phyloP scores from a whole-genome alignment of 139 green algal genomes.

The Chlorella sp. region DNA sequence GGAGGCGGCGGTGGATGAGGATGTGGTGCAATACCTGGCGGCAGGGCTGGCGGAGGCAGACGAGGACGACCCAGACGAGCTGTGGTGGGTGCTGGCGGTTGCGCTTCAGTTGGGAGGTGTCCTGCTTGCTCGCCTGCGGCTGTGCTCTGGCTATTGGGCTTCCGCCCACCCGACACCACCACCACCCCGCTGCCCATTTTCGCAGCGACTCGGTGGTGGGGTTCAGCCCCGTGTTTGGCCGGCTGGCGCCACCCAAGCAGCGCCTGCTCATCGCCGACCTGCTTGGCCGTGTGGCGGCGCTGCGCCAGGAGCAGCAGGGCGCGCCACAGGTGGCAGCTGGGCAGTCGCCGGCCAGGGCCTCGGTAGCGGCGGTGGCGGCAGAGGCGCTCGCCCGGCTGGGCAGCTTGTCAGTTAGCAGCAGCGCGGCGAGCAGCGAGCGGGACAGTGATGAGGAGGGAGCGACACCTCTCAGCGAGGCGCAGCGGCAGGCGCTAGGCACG shows the following conservation, averaged over 20 bases:
- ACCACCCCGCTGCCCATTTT: too few species aligned
- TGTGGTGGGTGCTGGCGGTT: background rate
- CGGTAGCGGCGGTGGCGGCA: background rate
- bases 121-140: too few species aligned
- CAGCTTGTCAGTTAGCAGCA: background rate
- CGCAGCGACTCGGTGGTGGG: background rate
- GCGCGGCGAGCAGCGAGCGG: background rate
- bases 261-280: background rate
- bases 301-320: background rate
- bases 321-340: background rate
- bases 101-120: background rate
- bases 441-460: background rate
- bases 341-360: background rate
- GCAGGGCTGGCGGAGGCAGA: background rate
- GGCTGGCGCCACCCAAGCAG: background rate
- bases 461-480: background rate
- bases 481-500: background rate
- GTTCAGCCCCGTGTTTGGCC: conserved; percentile 2
- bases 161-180: too few species aligned
- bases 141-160: too few species aligned
- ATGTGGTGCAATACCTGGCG: background rate
- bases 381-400: background rate
- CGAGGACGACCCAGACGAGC: background rate
- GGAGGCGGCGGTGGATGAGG: background rate
- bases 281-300: background rate